phyloP scores from a whole-genome alignment of 345 rosid species.

The Aegle marmelos region DNA sequence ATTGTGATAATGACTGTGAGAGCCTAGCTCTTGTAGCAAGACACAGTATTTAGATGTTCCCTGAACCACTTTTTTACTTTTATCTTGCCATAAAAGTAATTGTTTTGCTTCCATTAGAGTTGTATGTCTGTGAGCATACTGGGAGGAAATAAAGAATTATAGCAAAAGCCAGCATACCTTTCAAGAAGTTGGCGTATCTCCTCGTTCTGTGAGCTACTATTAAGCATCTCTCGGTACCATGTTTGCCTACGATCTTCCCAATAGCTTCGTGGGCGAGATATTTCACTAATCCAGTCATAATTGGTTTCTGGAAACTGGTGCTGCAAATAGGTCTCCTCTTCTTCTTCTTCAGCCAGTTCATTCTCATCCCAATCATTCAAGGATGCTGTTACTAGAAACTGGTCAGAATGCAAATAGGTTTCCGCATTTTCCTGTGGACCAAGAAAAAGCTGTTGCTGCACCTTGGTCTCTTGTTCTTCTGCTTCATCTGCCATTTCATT shows the following conservation, averaged over 20 bases:
- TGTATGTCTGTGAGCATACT: not conserved
- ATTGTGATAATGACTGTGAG: not conserved
- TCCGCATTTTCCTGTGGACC: slow-evolving; percentile 24
- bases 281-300: slow-evolving; percentile 68
- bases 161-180: slow-evolving; percentile 39
- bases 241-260: slow-evolving; percentile 77
- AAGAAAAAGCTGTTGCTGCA: slow-evolving; percentile 15
- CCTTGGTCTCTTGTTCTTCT: slow-evolving; percentile 17
- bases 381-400: slow-evolving; percentile 9
- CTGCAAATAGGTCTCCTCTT: slow-evolving; percentile 8
- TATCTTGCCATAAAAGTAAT: not conserved
- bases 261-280: slow-evolving; percentile 78
- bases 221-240: slow-evolving; percentile 73
- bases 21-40: not conserved
- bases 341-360: slow-evolving; percentile 7
- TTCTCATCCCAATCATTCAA: slow-evolving; percentile 30
- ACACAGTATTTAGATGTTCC: not conserved
- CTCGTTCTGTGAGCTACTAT: slow-evolving; percentile 39
- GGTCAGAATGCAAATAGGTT: too few species aligned
- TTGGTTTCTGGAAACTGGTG: slow-evolving; percentile 18
- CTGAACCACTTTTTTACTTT: not conserved
- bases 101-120: not conserved
- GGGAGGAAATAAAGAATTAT: not conserved
- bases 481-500: slow-evolving; percentile 24
- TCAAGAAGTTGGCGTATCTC: slow-evolving; percentile 71